Evolutionary conservation across 1,284 basidiomycete genomes (phyloP), one percentile per base, ranked within the genome.

Genomic region (Cryptococcus sp.): DNA sequence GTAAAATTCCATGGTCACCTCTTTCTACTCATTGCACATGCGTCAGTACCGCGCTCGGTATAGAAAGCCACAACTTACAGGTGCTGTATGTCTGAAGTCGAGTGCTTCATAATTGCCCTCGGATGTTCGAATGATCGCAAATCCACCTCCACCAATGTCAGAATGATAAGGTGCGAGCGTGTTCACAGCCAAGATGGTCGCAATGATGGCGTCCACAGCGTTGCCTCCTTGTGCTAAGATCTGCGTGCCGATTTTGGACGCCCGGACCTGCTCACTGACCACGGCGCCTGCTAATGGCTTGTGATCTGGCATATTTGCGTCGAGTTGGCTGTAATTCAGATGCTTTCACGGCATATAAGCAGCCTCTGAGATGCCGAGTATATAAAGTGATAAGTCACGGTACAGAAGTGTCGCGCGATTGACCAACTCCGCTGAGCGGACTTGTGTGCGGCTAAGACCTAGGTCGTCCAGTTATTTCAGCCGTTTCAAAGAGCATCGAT

Each of bases 81-180:
- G 71, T 13, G 71, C 71, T 13, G 55, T 61, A 35, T 62, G 58
- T 57, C 72, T 56, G 49, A 73, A 75, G 52, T 72, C 67, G 11
- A 73, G n/a, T n/a, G 52, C 54, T 22, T 70, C 50, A 50, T 64
- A 62, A 3, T 45, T 51, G 5, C 64, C 67, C 5, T 56, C 49
- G 0, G 43, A 15, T 1, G 47, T 57, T 22, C 66, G 51, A 1
- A 75, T 52, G 23, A 75, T 52, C 5, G 67, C 72, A 43, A 75
- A 75, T 15, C 72, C 72, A 4, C 70, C 70, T 1, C 72, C 72
- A 19, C 72, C 72, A 11, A 75, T 53, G 42, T 70, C 72, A 5
- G 61, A 85, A 64, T 84, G 82, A 4, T 84, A 83, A 35, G 84
- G 75, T 65, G 82, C 79, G 16, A 75, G 73, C 45, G 80, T 79